phyloP scores from a whole-genome alignment of 2,329 filamentous ascomycete genomes.

The Sporothrix protearum region DNA sequence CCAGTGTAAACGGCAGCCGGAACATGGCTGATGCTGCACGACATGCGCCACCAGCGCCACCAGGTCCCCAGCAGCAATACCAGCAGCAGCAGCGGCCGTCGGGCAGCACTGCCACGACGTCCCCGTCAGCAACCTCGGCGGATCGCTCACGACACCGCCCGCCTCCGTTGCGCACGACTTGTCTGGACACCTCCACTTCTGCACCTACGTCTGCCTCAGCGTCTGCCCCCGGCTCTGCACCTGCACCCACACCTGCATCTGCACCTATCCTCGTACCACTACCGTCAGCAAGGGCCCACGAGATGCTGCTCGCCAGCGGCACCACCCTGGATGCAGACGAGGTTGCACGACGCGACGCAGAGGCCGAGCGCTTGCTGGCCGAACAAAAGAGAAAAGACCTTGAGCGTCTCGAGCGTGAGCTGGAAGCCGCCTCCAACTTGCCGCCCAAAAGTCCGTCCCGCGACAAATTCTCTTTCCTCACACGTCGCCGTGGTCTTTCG shows the following conservation, averaged over 20 bases:
- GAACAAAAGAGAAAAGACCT: slow-evolving; percentile 51
- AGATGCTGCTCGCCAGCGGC: slow-evolving; percentile 29
- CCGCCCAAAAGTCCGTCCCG: slow-evolving; percentile 42
- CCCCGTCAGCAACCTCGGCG: neutral
- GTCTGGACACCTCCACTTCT: slow-evolving; percentile 2
- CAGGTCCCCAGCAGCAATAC: neutral
- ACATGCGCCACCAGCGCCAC: slow-evolving; percentile 7
- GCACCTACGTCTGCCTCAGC: neutral
- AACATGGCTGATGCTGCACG: slow-evolving; percentile 13
- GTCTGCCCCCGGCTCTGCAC: neutral
- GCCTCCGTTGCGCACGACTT: neutral
- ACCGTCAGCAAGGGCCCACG: slow-evolving; percentile 15
- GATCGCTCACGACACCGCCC: neutral
- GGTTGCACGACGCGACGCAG: slow-evolving; percentile 44
- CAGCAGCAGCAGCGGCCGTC: neutral
- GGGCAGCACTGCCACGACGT: neutral
- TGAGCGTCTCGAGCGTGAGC: slow-evolving; percentile 44
- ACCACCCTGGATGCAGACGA: slow-evolving; percentile 39
- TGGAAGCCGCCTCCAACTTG: slow-evolving; percentile 32
- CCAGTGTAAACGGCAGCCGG: neutral
- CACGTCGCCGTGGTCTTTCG: slow-evolving; percentile 38
- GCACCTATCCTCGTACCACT: slow-evolving; percentile 18
- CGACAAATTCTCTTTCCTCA: slow-evolving; percentile 48
- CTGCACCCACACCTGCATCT: neutral
- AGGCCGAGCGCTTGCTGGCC: slow-evolving; percentile 47